phyloP scores from a whole-genome alignment of 768 basidiomycete species.

The Multifurca ochricompacta region DNA sequence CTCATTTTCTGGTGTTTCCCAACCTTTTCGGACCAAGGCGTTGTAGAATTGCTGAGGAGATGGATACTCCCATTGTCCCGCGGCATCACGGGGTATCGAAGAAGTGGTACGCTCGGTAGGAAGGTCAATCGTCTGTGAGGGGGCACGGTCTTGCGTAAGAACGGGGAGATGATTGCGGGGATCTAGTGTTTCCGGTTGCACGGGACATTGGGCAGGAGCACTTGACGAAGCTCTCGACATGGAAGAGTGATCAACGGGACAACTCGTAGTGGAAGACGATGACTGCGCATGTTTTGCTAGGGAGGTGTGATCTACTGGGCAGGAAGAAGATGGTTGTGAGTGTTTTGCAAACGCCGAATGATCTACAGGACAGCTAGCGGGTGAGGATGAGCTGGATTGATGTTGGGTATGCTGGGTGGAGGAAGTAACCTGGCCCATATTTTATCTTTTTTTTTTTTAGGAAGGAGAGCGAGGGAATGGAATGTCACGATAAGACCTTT shows the following conservation, averaged over 20 bases:
- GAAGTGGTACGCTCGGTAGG: constrained; percentile 72
- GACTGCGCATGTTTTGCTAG: constrained; percentile 15
- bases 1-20: constrained; percentile 95
- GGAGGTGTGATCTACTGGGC: constrained; percentile 19
- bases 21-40: constrained; percentile 90
- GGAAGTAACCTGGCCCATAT: constrained; percentile 15
- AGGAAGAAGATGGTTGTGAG: constrained; percentile 7
- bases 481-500: background rate
- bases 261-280: constrained; percentile 26
- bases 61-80: constrained; percentile 84
- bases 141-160: constrained; percentile 62
- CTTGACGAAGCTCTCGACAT: constrained; percentile 6
- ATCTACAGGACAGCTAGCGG: constrained; percentile 20
- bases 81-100: constrained; percentile 70
- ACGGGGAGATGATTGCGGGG: constrained; percentile 81
- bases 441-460: no score
- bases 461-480: background rate
- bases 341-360: constrained; percentile 12
- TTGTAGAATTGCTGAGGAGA: constrained; percentile 98
- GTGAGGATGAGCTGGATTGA: constrained; percentile 1
- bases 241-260: constrained; percentile 33
- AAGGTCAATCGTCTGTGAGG: constrained; percentile 48
- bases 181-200: constrained; percentile 55
- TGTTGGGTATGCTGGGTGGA: constrained; percentile 4
- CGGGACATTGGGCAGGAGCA: constrained; percentile 47